Evolutionary conservation across 139 green algal species (phyloP), one percentile per base, ranked within the genome.

Genomic region (Micractinium sp.): DNA sequence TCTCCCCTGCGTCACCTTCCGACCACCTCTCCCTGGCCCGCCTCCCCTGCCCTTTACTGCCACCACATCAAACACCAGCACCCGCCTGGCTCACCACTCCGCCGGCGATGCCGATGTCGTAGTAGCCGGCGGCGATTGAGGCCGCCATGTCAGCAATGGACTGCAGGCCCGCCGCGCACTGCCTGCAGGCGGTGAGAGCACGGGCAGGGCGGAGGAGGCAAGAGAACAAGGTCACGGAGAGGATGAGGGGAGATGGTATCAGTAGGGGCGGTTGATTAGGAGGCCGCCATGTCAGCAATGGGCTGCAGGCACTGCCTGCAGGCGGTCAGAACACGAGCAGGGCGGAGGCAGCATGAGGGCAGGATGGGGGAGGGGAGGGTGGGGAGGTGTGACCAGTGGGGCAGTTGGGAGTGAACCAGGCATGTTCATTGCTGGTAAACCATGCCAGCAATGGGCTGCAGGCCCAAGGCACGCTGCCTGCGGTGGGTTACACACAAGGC

Each of bases 371-470:
- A 56, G 47, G 9, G 47, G 47, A 56, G 47, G 47, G 9, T 5
- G 47, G 47, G 47, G 47, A 5, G 9, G 7, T 56, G 47, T n/a
- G 47, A 56, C 47, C 47, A 56, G 9, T 56, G 47, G 47, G 47
- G 7, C 9, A 56, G 47, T 9, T 16, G 47, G 9, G 47, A 56
- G 47, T 5, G 9, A 9, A 9, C 47, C 7, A 56, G 47, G 47
- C 47, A 9, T n/a, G n/a, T n/a, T n/a, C n/a, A n/a, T n/a, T n/a
- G n/a, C n/a, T n/a, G n/a, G n/a, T n/a, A n/a, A n/a, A 96, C 98
- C 36, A 99, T 97, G 88, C 96, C 93, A 14, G 98, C 98, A 39
- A 99, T 95, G 38, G 98, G 97, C 90, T 99, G 98, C 82, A 99
- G 94, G 2, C 97, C 97, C 23, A 85, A 85, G 31, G 85, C 89